These are phyloP conservation scores for Nakaseomyces delphensis DNA, from an alignment of 1,139 yeast species.

Conservation along the genomic window DNA sequence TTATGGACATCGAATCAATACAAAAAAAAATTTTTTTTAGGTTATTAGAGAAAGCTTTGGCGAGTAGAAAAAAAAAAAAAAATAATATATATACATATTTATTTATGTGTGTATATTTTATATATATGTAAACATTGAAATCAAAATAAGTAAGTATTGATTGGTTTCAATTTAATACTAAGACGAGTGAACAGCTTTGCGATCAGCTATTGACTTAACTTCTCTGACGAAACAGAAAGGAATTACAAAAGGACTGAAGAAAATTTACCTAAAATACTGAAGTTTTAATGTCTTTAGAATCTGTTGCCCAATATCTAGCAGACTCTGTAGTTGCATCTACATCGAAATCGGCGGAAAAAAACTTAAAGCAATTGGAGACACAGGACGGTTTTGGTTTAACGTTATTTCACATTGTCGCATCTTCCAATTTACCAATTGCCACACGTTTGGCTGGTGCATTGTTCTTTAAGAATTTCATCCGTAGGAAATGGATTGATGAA, in stretches of 20 bases:
- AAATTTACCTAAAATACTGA: too few relatives aligned
- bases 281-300: constrained; percentile 34
- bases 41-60: too few relatives aligned
- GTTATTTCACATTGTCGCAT: constrained; percentile 70
- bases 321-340: constrained; percentile 36
- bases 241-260: background rate
- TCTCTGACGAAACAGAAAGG: background rate
- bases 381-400: constrained; percentile 68
- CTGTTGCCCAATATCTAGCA: constrained; percentile 31
- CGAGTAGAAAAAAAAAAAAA: background rate
- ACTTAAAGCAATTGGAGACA: constrained; percentile 51
- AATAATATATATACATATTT: too few relatives aligned
- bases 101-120: too few relatives aligned
- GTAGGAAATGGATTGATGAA: constrained; percentile 82
- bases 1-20: background rate
- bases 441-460: constrained; percentile 82
- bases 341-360: constrained; percentile 55
- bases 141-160: too few relatives aligned
- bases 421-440: constrained; percentile 43
- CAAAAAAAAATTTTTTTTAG: background rate
- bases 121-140: too few relatives aligned
- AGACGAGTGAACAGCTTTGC: too few relatives aligned
- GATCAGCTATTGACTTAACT: too few relatives aligned
- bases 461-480: constrained; percentile 80
- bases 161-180: too few relatives aligned